Conservation (phyloP, 2,329 filamentous ascomycete species). For the Karstenula rhodostoma region DNA sequence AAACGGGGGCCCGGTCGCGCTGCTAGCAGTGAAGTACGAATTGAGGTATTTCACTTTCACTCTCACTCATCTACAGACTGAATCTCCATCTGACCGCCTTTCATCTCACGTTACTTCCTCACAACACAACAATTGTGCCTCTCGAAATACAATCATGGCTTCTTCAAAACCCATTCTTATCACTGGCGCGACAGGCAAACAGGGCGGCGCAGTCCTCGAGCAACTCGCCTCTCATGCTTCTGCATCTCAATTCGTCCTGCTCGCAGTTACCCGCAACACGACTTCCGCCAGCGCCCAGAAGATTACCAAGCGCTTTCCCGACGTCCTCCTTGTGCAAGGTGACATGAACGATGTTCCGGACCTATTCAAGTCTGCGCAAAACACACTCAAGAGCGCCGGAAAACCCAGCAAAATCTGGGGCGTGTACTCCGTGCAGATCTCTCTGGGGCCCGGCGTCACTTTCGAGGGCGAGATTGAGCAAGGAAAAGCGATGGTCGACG, state of each 20-base stretch:
- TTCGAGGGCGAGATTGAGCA: conserved; percentile 60
- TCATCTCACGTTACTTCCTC: neutral
- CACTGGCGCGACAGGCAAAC: conserved; percentile 57
- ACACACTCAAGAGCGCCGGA: conserved; percentile 44
- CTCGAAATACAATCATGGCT: conserved; percentile 27
- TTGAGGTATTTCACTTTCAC: neutral
- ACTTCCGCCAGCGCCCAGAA: conserved; percentile 60
- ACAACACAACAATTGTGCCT: neutral
- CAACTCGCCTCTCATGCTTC: conserved; percentile 50
- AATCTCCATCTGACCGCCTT: neutral
- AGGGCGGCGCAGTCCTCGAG: conserved; percentile 55
- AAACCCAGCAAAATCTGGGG: conserved; percentile 59
- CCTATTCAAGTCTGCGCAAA: conserved; percentile 59
- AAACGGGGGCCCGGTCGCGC: conserved; percentile 4
- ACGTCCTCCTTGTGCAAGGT: conserved; percentile 65
- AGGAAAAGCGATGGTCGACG: conserved; percentile 67
- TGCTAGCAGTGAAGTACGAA: neutral
- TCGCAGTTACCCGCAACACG: conserved; percentile 68
- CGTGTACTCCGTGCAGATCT: conserved; percentile 69
- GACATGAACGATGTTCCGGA: conserved; percentile 61
- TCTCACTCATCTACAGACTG: neutral
- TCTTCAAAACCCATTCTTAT: conserved; percentile 53
- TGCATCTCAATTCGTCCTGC: conserved; percentile 57
- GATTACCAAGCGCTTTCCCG: conserved; percentile 55
- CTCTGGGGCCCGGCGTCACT: conserved; percentile 53